These are phyloP conservation scores for Neoboletus brunneissimus DNA, from an alignment of 768 basidiomycete genomes.

Conservation along the genomic window DNA sequence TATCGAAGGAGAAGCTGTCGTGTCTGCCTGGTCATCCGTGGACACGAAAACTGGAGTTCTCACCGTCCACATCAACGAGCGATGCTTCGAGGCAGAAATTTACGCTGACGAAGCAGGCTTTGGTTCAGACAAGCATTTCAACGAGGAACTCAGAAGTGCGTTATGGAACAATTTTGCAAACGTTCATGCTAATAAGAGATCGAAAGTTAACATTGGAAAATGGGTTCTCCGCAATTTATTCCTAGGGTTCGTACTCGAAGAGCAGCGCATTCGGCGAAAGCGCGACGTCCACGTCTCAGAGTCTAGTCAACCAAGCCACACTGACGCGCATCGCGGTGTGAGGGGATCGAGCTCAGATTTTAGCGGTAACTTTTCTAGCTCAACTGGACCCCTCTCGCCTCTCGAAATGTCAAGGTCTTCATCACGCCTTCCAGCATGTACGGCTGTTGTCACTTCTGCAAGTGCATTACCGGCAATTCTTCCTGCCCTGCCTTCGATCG, in stretches of 20 bases:
- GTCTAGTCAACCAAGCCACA: constrained; percentile 15
- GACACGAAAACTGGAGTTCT: constrained; percentile 90
- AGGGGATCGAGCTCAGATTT: constrained; percentile 28
- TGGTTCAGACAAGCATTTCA: constrained; percentile 53
- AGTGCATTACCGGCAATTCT: constrained; percentile 64
- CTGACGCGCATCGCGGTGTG: constrained; percentile 21
- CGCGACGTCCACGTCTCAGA: constrained; percentile 28
- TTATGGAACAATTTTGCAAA: constrained; percentile 17
- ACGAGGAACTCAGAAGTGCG: constrained; percentile 80
- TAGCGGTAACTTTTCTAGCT: constrained; percentile 15
- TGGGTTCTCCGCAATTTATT: constrained; percentile 90
- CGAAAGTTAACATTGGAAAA: constrained; percentile 84
- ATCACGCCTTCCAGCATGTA: constrained; percentile 25
- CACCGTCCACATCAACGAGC: constrained; percentile 82
- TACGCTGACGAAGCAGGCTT: constrained; percentile 91
- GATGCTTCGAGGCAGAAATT: constrained; percentile 91
- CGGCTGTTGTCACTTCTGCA: constrained; percentile 57
- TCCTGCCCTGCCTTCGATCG: constrained; percentile 44
- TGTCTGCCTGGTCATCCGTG: constrained; percentile 79
- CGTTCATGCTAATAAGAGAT: constrained; percentile 4
- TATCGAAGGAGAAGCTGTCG: constrained; percentile 93
- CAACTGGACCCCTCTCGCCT: constrained; percentile 27
- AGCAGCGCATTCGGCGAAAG: constrained; percentile 45
- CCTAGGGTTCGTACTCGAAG: constrained; percentile 69
- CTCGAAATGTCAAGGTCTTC: constrained; percentile 29